These are phyloP conservation scores for Breviolum minutum DNA, from an alignment of 73 alveolate species.

Conservation along the genomic window DNA sequence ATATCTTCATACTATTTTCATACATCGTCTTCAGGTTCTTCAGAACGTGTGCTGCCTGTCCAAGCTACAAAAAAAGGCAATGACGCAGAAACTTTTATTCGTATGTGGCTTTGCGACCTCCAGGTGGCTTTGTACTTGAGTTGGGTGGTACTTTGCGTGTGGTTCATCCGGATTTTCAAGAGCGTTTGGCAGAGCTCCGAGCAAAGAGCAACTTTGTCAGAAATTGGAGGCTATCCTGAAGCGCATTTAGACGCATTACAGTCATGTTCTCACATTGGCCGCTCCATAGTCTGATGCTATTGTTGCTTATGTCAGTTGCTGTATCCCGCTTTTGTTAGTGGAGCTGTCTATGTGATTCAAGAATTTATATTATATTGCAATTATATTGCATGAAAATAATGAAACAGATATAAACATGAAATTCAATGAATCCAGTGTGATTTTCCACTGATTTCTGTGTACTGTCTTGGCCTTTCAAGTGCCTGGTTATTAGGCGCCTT, in stretches of 20 bases:
- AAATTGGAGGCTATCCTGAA: neutral
- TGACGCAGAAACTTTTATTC: too few species aligned
- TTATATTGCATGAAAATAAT: neutral
- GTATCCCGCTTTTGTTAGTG: too few species aligned
- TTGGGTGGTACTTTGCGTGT: constrained; percentile 27
- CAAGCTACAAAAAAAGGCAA: too few species aligned
- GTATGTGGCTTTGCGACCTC: too few species aligned
- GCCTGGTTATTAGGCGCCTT: too few species aligned
- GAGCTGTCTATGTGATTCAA: too few species aligned
- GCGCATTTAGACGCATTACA: neutral
- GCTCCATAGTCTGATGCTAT: too few species aligned
- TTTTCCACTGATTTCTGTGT: neutral
- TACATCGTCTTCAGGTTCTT: too few species aligned
- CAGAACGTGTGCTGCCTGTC: too few species aligned
- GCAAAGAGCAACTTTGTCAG: constrained; percentile 1
- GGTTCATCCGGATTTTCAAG: constrained; percentile 29
- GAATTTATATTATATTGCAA: neutral
- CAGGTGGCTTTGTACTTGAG: constrained; percentile 22
- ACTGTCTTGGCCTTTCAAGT: neutral
- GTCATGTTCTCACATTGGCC: neutral
- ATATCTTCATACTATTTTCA: too few species aligned
- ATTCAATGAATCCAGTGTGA: neutral
- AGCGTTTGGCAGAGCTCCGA: constrained; percentile 22
- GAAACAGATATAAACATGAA: neutral
- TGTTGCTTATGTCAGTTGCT: neutral